Base-by-base conservation (phyloP, 108 stramenopile genomes). In the Nitzschia sp. region DNA sequence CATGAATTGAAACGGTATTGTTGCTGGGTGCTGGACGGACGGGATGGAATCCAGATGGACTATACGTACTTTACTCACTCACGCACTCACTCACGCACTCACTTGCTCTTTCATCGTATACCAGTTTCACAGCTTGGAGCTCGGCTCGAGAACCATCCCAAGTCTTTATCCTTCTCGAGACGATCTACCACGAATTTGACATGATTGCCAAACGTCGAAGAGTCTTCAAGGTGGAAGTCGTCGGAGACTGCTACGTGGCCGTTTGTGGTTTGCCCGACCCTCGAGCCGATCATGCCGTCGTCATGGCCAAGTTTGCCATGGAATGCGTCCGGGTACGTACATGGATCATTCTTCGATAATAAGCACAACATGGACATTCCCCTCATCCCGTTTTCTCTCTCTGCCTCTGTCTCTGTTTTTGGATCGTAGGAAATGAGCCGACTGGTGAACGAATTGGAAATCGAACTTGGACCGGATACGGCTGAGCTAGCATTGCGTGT, bases 141-240 rank as follows among this genome's bases (percentile, higher is more conserved):
- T 73, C 84, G 11, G 67, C 66, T 21, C 58, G 75, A 25, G 66
- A 73, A 5, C 84, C 84, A 16, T 52, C 75, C 32, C 73, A 82
- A 50, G 84, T 82, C 1, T 85, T 85, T 60, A 35, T 27, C 9
- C 78, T 85, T 2, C 72, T 85, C 11, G 85, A 83, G 34, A 63
- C 53, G 11, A 48, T 85, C 25, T 82, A 82, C 59, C 67, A 76
- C 71, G 80, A 80, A 25, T 85, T 85, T 47, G 80, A 85, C 52
- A 58, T 32, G 22, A 36, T 82, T 21, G 84, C 84, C 15, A 62
- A 63, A 45, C 21, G 16, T 21, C 52, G 62, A n/a, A 34, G 58
- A 28, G 56, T 58, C 2, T 34, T 58, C 56, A 58, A 58, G 4
- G 56, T 58, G 2, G 56, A 58, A 34, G 33, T 34, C 8, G 56